phyloP scores from a whole-genome alignment of 139 green algal species.

The Microglena sp. region DNA sequence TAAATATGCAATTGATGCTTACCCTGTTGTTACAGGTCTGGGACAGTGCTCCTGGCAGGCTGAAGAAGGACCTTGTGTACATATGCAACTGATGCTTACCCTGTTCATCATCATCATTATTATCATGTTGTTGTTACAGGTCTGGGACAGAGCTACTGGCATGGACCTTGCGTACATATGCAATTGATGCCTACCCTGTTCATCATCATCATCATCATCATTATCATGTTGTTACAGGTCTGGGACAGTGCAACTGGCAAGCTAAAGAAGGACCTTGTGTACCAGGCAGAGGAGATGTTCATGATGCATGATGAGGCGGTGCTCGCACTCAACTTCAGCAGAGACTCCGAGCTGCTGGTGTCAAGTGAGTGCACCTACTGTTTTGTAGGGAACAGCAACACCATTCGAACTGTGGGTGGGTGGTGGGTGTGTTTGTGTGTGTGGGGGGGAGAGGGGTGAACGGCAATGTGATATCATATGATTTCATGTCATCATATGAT shows the following conservation, averaged over 20 bases:
- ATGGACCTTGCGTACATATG: too few relatives aligned
- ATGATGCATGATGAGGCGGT: slow-evolving; percentile 96
- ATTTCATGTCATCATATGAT: too few relatives aligned
- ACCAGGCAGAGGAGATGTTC: slow-evolving; percentile 91
- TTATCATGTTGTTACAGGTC: slow-evolving; percentile 74
- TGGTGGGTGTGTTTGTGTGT: slow-evolving; percentile 1
- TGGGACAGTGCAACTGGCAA: slow-evolving; percentile 84
- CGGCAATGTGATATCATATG: too few relatives aligned
- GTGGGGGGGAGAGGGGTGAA: not conserved
- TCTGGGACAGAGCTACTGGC: slow-evolving; percentile 87
- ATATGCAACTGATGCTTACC: too few relatives aligned
- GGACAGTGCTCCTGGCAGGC: slow-evolving; percentile 80
- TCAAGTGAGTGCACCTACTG: slow-evolving; percentile 51
- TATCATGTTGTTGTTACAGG: too few relatives aligned
- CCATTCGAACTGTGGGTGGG: not conserved
- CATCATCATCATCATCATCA: slow-evolving; percentile 77
- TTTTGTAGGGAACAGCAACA: not conserved
- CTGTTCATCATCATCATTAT: too few relatives aligned
- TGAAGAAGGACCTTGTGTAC: slow-evolving; percentile 78
- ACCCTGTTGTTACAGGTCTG: too few relatives aligned
- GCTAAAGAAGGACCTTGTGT: slow-evolving; percentile 86
- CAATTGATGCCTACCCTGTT: too few relatives aligned
- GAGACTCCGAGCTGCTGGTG: slow-evolving; percentile 80
- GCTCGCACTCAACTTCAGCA: slow-evolving; percentile 70
- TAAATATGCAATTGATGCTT: too few relatives aligned